Evolutionary conservation across 2,329 filamentous ascomycete genomes (phyloP).

Genomic region (Cordyceps javanica): DNA sequence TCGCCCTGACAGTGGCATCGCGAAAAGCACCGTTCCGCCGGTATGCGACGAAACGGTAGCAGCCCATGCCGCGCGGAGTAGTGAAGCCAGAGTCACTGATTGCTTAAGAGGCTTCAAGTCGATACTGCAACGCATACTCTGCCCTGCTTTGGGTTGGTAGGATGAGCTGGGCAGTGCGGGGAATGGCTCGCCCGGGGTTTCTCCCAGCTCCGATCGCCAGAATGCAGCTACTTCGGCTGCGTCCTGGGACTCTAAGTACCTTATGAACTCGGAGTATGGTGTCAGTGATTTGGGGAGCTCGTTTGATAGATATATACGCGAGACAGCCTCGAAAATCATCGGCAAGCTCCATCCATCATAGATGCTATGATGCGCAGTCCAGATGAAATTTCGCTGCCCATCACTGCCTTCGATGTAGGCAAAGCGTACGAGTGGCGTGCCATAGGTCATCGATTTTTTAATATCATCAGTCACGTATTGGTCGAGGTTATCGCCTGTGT

Average conservation of each 20-base stretch:
- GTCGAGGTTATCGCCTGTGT: background rate
- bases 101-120: background rate
- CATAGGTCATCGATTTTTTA: background rate
- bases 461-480: background rate
- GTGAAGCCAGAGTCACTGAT: slow-evolving; percentile 9
- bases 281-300: background rate
- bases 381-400: slow-evolving; percentile 1
- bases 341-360: background rate
- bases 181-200: background rate
- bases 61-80: slow-evolving; percentile 20
- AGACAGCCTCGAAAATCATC: background rate
- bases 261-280: background rate
- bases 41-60: slow-evolving; percentile 32
- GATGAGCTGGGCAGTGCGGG: background rate
- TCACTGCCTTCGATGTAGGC: slow-evolving; percentile 11
- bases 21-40: slow-evolving; percentile 25
- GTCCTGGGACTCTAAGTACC: background rate
- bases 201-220: background rate
- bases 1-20: slow-evolving; percentile 20
- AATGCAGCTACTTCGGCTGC: background rate
- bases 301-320: background rate
- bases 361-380: background rate
- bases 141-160: background rate
- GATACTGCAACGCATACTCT: background rate
- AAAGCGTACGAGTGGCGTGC: background rate